Evolutionary conservation across 148 eudicot genomes (phyloP).

Genomic region (Amaranthus cruentus): DNA sequence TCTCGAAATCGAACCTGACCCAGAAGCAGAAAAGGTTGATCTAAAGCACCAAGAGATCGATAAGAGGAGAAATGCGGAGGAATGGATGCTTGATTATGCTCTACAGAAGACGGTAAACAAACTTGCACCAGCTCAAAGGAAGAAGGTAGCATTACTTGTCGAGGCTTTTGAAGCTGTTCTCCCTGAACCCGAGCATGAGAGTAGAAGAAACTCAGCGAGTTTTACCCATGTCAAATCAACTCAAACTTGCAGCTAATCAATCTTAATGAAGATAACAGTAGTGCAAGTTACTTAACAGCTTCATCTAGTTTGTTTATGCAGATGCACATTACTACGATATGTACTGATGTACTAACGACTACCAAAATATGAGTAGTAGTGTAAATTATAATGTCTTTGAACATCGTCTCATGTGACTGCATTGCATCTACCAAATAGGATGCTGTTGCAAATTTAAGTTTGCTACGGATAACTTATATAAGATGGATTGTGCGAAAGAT

Average conservation of each 20-base stretch:
- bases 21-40: slow-evolving; percentile 73
- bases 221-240: slow-evolving; percentile 33
- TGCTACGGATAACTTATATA: slow-evolving; percentile 3
- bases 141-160: slow-evolving; percentile 74
- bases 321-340: background rate
- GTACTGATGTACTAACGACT: background rate
- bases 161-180: slow-evolving; percentile 79
- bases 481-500: slow-evolving; percentile 8
- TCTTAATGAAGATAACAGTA: slow-evolving; percentile 21
- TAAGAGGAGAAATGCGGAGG: slow-evolving; percentile 68
- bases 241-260: slow-evolving; percentile 47
- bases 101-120: slow-evolving; percentile 57
- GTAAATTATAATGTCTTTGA: background rate
- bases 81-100: slow-evolving; percentile 88
- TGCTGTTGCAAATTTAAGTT: background rate
- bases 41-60: slow-evolving; percentile 73
- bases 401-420: background rate
- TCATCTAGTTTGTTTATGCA: slow-evolving; percentile 4
- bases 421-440: background rate
- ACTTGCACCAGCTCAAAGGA: slow-evolving; percentile 70
- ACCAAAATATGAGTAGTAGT: background rate
- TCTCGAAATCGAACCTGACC: slow-evolving; percentile 56
- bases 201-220: slow-evolving; percentile 31
- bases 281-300: too few relatives aligned
- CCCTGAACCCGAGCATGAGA: slow-evolving; percentile 43